Base-by-base conservation (phyloP, 2,329 filamentous ascomycete genomes). In the Fusarium sacchari region DNA sequence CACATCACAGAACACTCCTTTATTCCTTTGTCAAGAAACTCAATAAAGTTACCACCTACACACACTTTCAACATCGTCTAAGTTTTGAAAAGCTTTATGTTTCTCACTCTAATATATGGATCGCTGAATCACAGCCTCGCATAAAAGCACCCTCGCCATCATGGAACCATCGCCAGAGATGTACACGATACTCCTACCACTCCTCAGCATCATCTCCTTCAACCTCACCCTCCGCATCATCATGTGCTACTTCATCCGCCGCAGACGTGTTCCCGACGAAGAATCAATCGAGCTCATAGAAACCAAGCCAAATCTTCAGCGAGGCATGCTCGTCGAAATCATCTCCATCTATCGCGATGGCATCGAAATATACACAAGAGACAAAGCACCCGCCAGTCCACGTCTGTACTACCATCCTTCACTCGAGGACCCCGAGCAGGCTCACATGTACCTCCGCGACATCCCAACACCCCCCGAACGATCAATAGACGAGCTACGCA, bases 311-410 rank as follows among this genome's bases (percentile, higher is more conserved):
- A 15, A 20, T 17, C 26, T 60, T 4, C 28, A 70, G 12, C 34
- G 60, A 8, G 66, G 66, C 12, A 71, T 71, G 55, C 67, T 71
- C 4, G 68, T 67, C 30, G 53, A 71, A 30, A 52, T 71, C 14
- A 44, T 47, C 7, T 40, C 60, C 15, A 42, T 71, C 24, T 37
- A 66, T 24, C 43, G 64, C 17, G 61, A 71, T 12, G 68, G 60
- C 18, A 42, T 30, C 12, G 34, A 56, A 11, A 59, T 71, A 22
- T 71, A 71, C 39, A 47, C 60, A 4, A 46, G 11, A 52, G n/a
- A 47, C 2, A 20, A 12, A 9, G 13, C 24, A 34, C 44, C 50
- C 1, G 1, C 22, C 12, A 6, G 50, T 2, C 28, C 34, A 17
- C 39, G 34, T 22, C 8, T 71, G 17, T 71, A 61, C 24, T 52